Evolutionary conservation across 345 rosid species (phyloP).

Genomic region (Pugionium dolabratum): DNA sequence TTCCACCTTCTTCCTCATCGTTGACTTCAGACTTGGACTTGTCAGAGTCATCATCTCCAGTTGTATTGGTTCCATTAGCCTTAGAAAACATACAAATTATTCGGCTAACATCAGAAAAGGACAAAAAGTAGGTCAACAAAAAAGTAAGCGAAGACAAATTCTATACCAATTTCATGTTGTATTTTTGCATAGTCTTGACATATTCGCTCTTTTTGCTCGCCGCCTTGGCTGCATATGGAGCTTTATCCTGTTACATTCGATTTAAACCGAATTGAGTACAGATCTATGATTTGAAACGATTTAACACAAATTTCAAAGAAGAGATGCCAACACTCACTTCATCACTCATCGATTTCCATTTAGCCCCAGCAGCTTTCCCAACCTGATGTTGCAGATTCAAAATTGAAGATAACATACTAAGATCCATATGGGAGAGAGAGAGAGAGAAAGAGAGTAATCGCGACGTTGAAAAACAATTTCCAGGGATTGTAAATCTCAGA

Average conservation of each 20-base stretch:
- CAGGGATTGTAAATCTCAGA: neutral
- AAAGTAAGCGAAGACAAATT: neutral
- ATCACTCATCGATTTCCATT: conserved; percentile 67
- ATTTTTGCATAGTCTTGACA: conserved; percentile 53
- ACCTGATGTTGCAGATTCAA: conserved; percentile 48
- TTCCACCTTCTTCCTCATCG: conserved; percentile 28
- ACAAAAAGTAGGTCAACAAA: neutral
- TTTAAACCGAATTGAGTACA: neutral
- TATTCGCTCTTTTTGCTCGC: conserved; percentile 67
- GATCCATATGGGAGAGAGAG: conserved; percentile 1
- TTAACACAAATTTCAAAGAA: neutral
- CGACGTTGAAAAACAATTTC: neutral
- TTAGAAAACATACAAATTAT: conserved; percentile 13
- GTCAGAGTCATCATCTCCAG: conserved; percentile 75
- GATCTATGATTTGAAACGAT: neutral
- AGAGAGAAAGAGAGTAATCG: neutral
- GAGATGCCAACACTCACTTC: conserved; percentile 46
- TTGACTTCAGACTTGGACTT: conserved; percentile 74
- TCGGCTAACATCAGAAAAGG: neutral
- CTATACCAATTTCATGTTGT: conserved; percentile 63
- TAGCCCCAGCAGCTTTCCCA: conserved; percentile 75
- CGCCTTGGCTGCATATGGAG: conserved; percentile 55
- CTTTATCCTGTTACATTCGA: conserved; percentile 57
- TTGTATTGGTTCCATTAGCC: conserved; percentile 53
- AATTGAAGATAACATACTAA: neutral